These are phyloP conservation scores for Digitaria exilis DNA, from an alignment of 202 grass and related monocot species.

Conservation along the genomic window DNA sequence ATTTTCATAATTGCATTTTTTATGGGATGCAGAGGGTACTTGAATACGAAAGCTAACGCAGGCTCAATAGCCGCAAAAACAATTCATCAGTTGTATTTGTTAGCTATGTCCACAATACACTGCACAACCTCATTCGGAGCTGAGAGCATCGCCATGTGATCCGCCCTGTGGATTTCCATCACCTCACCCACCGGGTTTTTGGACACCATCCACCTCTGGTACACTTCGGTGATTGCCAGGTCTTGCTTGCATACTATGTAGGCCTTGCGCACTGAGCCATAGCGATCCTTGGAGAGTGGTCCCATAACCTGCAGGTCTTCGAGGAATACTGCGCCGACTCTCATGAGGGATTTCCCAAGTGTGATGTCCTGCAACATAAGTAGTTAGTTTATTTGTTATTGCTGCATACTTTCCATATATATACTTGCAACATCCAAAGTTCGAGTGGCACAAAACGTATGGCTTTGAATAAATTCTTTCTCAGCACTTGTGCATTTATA, in stretches of 20 bases:
- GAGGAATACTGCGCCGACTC: slow-evolving; percentile 41
- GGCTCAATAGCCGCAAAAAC: too few relatives aligned
- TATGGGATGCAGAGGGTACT: too few relatives aligned
- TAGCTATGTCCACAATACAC: slow-evolving; percentile 28
- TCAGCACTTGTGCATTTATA: too few relatives aligned
- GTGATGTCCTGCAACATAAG: slow-evolving; percentile 37
- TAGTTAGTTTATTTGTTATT: neutral
- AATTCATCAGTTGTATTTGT: neutral
- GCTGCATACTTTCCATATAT: too few relatives aligned
- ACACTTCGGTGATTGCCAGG: neutral
- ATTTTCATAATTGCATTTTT: too few relatives aligned
- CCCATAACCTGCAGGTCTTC: slow-evolving; percentile 39
- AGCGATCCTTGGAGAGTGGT: slow-evolving; percentile 35
- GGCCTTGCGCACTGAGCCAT: slow-evolving; percentile 36
- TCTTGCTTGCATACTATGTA: slow-evolving; percentile 44
- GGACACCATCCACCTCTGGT: slow-evolving; percentile 35
- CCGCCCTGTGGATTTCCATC: slow-evolving; percentile 32
- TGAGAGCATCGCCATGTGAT: slow-evolving; percentile 63
- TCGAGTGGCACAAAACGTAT: too few relatives aligned
- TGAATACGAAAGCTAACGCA: too few relatives aligned
- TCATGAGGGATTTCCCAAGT: slow-evolving; percentile 43
- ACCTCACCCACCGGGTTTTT: slow-evolving; percentile 44
- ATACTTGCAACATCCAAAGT: too few relatives aligned
- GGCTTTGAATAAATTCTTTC: too few relatives aligned
- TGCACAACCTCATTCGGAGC: neutral